Percentiles rank a stretch among this genome's conserved stretches.
phyloP scores from a whole-genome alignment of 192 early-diverging fungal species.

The Backusella mclennaniae region DNA sequence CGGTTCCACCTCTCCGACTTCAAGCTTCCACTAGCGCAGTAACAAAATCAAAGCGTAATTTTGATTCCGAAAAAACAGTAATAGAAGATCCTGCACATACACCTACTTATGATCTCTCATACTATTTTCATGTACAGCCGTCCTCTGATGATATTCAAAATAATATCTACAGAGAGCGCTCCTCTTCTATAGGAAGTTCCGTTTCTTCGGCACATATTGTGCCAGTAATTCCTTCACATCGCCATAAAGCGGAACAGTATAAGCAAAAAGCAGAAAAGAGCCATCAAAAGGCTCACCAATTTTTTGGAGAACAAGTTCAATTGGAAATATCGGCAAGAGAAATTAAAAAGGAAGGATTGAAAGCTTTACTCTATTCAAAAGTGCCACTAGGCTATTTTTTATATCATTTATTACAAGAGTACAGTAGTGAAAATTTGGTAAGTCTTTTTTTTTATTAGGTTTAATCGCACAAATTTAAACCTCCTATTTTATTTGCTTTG shows the following conservation, averaged over 20 bases:
- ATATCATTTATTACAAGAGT: slow-evolving; percentile 15
- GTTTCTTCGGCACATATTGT: not conserved
- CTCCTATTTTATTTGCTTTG: not conserved
- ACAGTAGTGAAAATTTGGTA: slow-evolving; percentile 19
- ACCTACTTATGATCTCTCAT: slow-evolving; percentile 12
- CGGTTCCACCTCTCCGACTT: not conserved
- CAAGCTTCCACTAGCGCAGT: not conserved
- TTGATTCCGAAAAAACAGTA: not conserved
- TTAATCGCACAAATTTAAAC: not conserved
- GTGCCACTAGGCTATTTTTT: slow-evolving; percentile 12
- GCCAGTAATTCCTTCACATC: not conserved
- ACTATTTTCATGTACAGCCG: slow-evolving; percentile 3
- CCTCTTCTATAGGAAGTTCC: not conserved
- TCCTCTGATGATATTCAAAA: slow-evolving; percentile 1
- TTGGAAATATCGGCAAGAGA: slow-evolving; percentile 10
- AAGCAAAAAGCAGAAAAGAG: not conserved
- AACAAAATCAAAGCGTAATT: not conserved
- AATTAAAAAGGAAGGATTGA: slow-evolving; percentile 11
- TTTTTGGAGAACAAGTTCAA: slow-evolving; percentile 7
- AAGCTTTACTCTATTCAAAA: not conserved
- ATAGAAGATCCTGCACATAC: not conserved
- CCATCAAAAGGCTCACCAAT: slow-evolving; percentile 8
- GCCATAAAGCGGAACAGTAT: not conserved
- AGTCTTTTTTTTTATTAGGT: not conserved
- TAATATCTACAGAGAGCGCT: not conserved